phyloP scores from a whole-genome alignment of 805 yeast genomes.

The Cyberlindnera xylosilytica region DNA sequence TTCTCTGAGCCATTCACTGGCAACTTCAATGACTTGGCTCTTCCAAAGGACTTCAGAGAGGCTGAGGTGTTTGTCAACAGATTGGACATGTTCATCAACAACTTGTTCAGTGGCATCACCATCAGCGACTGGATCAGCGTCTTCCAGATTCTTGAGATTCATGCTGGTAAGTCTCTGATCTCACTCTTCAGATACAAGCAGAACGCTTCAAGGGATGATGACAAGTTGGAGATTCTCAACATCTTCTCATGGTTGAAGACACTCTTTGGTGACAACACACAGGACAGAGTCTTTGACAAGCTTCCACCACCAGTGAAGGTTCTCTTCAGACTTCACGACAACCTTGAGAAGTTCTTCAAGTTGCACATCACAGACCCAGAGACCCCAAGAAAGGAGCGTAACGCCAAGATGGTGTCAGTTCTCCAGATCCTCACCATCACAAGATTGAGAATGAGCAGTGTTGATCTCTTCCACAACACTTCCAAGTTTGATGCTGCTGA shows the following conservation, averaged over 20 bases:
- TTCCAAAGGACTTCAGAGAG: slow-evolving; percentile 39
- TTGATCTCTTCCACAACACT: slow-evolving; percentile 39
- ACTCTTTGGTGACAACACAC: slow-evolving; percentile 43
- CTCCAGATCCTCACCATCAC: slow-evolving; percentile 63
- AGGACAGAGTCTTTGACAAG: slow-evolving; percentile 39
- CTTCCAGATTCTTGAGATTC: slow-evolving; percentile 69
- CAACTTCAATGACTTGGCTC: slow-evolving; percentile 5
- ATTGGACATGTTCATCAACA: slow-evolving; percentile 59
- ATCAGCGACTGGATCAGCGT: slow-evolving; percentile 76
- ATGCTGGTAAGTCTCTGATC: slow-evolving; percentile 53
- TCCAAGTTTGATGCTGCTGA: slow-evolving; percentile 10
- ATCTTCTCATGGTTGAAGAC: slow-evolving; percentile 68
- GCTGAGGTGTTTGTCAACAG: slow-evolving; percentile 61
- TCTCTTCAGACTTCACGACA: slow-evolving; percentile 62
- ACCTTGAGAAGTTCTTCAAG: slow-evolving; percentile 60
- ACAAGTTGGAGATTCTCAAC: slow-evolving; percentile 62
- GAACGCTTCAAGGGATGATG: slow-evolving; percentile 32
- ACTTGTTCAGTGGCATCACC: slow-evolving; percentile 53
- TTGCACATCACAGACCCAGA: slow-evolving; percentile 61
- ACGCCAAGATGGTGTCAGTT: slow-evolving; percentile 65
- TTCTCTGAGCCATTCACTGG: slow-evolving; percentile 3
- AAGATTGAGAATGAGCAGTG: slow-evolving; percentile 61
- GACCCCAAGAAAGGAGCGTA: slow-evolving; percentile 57
- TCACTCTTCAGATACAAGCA: slow-evolving; percentile 55
- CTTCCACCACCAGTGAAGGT: slow-evolving; percentile 71